These are phyloP conservation scores for Lathyrus oleraceus DNA, from an alignment of 306 rosid genomes.

Conservation along the genomic window DNA sequence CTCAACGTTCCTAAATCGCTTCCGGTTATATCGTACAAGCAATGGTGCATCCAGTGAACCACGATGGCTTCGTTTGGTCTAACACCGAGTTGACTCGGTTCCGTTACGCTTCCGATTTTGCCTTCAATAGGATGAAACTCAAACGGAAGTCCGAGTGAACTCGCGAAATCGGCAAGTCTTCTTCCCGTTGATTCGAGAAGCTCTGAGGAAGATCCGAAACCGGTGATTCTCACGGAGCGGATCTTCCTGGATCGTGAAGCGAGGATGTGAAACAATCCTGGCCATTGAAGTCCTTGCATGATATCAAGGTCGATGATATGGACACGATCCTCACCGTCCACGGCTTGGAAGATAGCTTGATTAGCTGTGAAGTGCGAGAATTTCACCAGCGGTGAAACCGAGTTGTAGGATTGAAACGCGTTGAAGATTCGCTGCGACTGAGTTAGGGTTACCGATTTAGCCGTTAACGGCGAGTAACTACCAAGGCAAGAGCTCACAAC, in stretches of 20 bases:
- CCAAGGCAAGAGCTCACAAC: conserved; percentile 83
- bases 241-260: conserved; percentile 79
- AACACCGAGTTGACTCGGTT: conserved; percentile 70
- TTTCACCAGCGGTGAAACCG: conserved; percentile 77
- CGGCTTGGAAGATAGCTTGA: conserved; percentile 89
- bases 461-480: conserved; percentile 57
- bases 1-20: conserved; percentile 80
- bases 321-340: conserved; percentile 90
- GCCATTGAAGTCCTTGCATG: conserved; percentile 99
- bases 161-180: conserved; percentile 88
- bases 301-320: conserved; percentile 93
- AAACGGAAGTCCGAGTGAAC: conserved; percentile 74
- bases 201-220: conserved; percentile 89
- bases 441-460: conserved; percentile 51
- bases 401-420: conserved; percentile 88
- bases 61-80: conserved; percentile 66
- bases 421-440: conserved; percentile 78
- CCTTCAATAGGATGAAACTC: conserved; percentile 87
- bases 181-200: conserved; percentile 81
- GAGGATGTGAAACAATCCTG: conserved; percentile 93
- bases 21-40: conserved; percentile 86
- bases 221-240: conserved; percentile 86
- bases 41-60: conserved; percentile 99
- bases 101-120: conserved; percentile 76
- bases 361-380: conserved; percentile 99